phyloP scores from a whole-genome alignment of 306 rosid species.

The Dryas drummondii region DNA sequence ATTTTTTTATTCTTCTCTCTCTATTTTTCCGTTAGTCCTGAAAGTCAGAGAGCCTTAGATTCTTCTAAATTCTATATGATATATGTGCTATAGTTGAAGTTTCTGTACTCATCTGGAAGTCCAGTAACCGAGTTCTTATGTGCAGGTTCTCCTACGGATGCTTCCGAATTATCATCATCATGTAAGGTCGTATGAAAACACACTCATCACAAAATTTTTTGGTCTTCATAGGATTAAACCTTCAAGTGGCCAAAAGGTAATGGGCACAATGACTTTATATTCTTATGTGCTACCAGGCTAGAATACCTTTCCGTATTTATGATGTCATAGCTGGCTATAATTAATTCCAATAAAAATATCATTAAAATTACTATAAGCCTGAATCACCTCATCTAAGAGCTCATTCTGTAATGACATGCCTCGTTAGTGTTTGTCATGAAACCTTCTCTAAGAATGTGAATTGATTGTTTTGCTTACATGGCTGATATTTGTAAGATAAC shows the following conservation, averaged over 20 bases:
- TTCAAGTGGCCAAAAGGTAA: constrained; percentile 95
- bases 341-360: constrained; percentile 5
- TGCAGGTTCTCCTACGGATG: constrained; percentile 92
- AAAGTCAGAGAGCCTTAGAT: not conserved
- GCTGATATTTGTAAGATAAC: constrained; percentile 26
- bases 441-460: constrained; percentile 8
- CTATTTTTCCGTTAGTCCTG: not conserved
- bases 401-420: constrained; percentile 10
- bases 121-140: constrained; percentile 34
- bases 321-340: constrained; percentile 7
- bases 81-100: constrained; percentile 2
- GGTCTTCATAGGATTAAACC: constrained; percentile 99
- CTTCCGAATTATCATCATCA: constrained; percentile 97
- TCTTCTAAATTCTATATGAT: not conserved
- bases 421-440: constrained; percentile 15
- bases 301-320: constrained; percentile 13
- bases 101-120: constrained; percentile 22
- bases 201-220: constrained; percentile 88
- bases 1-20: too few relatives aligned
- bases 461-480: constrained; percentile 16
- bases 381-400: constrained; percentile 13
- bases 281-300: not conserved
- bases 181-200: constrained; percentile 85
- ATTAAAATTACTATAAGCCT: constrained; percentile 17
- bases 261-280: constrained; percentile 14